phyloP scores from a whole-genome alignment of 257 asterid species.

The Solanum chiquidenum region DNA sequence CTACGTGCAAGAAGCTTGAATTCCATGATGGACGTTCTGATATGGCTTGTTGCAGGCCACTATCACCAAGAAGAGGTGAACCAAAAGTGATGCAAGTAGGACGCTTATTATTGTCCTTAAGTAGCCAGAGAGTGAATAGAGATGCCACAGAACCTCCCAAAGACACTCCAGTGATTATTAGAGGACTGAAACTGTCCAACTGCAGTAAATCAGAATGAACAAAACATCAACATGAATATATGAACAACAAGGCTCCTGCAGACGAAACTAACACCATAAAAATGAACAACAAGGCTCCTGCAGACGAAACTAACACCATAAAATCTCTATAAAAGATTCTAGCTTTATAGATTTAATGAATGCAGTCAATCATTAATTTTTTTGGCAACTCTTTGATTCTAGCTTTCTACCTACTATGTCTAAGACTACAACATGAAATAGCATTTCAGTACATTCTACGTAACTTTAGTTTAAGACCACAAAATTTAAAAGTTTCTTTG shows the following conservation, averaged over 20 bases:
- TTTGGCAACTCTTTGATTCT: neutral
- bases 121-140: constrained; percentile 24
- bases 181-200: constrained; percentile 2
- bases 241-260: neutral
- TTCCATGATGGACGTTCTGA: constrained; percentile 15
- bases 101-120: constrained; percentile 2
- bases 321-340: neutral
- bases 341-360: no score
- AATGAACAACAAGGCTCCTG: neutral
- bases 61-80: constrained; percentile 20
- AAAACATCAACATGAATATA: neutral
- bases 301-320: neutral
- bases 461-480: no score
- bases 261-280: no score
- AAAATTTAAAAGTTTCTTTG: no score
- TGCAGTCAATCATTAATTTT: no score
- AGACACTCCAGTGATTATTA: constrained; percentile 15
- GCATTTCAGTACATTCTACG: no score
- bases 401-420: no score
- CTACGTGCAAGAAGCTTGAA: constrained; percentile 11
- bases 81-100: constrained; percentile 27
- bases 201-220: constrained; percentile 4
- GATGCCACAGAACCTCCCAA: constrained; percentile 24
- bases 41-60: constrained; percentile 10
- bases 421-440: neutral